Conservation (phyloP, 345 rosid genomes). For the Hevea brasiliensis region DNA sequence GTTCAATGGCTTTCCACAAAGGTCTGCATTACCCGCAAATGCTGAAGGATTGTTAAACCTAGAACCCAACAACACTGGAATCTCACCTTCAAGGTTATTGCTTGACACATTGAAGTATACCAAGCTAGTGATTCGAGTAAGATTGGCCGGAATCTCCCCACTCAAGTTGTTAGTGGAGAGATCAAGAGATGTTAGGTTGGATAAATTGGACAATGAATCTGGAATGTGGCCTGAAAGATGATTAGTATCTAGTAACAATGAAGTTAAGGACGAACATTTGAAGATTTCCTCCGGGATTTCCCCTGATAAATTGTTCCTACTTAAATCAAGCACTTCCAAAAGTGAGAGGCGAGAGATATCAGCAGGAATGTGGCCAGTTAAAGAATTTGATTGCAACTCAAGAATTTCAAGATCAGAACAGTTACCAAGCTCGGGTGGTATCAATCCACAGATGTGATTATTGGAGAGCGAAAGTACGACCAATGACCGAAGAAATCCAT, state of each 20-base stretch:
- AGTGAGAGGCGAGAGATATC: slow-evolving; percentile 59
- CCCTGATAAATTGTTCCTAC: slow-evolving; percentile 67
- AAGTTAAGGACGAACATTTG: slow-evolving; percentile 43
- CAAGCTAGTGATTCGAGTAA: slow-evolving; percentile 48
- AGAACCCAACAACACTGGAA: slow-evolving; percentile 57
- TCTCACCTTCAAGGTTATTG: slow-evolving; percentile 69
- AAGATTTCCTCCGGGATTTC: slow-evolving; percentile 62
- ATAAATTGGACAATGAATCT: slow-evolving; percentile 50
- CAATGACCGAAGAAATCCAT: slow-evolving; percentile 68
- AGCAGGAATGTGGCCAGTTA: slow-evolving; percentile 67
- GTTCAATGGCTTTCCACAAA: slow-evolving; percentile 74
- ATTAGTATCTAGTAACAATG: slow-evolving; percentile 59
- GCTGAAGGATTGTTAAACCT: slow-evolving; percentile 58
- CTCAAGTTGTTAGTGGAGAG: slow-evolving; percentile 76
- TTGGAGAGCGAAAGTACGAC: slow-evolving; percentile 66
- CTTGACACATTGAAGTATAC: slow-evolving; percentile 69
- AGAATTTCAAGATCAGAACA: slow-evolving; percentile 83
- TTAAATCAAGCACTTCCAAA: slow-evolving; percentile 63
- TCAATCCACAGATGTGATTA: slow-evolving; percentile 61
- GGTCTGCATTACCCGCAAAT: slow-evolving; percentile 51
- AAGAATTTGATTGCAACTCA: slow-evolving; percentile 58
- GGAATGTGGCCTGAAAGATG: slow-evolving; percentile 74
- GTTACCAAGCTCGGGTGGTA: slow-evolving; percentile 79
- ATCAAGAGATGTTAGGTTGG: slow-evolving; percentile 60
- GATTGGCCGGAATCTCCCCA: slow-evolving; percentile 66